Base-by-base conservation (phyloP, 2,329 filamentous ascomycete genomes). In the Lizonia empirigonia region DNA sequence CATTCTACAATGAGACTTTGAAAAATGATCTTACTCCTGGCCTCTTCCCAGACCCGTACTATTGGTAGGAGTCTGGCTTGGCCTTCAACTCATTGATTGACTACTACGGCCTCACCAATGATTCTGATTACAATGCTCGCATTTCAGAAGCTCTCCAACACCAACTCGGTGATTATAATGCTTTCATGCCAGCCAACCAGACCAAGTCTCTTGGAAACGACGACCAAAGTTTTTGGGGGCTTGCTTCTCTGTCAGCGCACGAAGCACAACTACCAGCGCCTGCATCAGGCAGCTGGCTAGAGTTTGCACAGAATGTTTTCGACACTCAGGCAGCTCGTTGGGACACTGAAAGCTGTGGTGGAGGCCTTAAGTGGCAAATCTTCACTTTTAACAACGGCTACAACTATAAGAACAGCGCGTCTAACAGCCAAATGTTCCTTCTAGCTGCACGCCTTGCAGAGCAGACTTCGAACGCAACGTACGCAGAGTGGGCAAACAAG, bases 341-440 rank as follows among this genome's bases (percentile, higher is more conserved):
- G 89, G 84, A 91, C 67, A 77, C 74, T 0, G 73, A 77, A 0
- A 72, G 75, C 29, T 94, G 90, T 64, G 79, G 78, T 23, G 90
- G 90, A 44, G 90, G 90, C 7, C 76, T 70, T 20, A 54, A 56
- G 23, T 91, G 88, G 88, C 89, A 94, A 74, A 90, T 95, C 59
- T 91, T 85, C 68, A 71, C 80, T 1, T 83, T 81, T 62, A 91
- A 94, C 67, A 85, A 84, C 53, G 90, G 90, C 10, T 85, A 90
- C 66, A 79, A 83, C 61, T 93, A 94, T 80, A 93, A 91, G 73
- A 90, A 91, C 74, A 80, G 83, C 9, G 80, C 89, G 57, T 85
- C 85, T 50, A 93, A 91, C 67, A 88, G 88, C 24, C 85, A 85
- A 10, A 85, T 95, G 70, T 91, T 95, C 73, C 86, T 92, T 67